Base-by-base conservation (phyloP, 305 asterid genomes). In the Ajuga reptans region DNA sequence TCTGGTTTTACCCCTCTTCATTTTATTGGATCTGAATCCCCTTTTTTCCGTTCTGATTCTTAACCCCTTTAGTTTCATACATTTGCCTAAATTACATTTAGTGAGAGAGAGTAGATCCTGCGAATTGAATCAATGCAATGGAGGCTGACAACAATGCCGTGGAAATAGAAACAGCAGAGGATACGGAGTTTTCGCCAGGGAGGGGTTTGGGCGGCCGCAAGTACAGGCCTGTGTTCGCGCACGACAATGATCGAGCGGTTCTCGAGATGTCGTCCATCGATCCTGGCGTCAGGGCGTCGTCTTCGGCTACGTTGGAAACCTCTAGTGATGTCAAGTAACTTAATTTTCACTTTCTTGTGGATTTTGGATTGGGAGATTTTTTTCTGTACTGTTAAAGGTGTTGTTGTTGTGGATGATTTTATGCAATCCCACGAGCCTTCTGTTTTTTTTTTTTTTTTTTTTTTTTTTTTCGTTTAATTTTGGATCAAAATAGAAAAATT, bases 141-240 rank as follows among this genome's bases (percentile, higher is more conserved):
- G 71, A 82, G 61, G 66, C 79, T 72, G 78, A 68, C 21, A 72
- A 77, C 33, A 76, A 77, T 76, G 95, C 81, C 62, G 86, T 37
- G 65, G 90, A 86, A 47, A 87, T 83, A 77, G 93, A 86, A 68
- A 58, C 78, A 29, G 66, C 79, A n/a, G 96, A 86, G 31, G 87
- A 83, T 39, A 81, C 81, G 75, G 93, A 84, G 46, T 72, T 89
- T 67, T 64, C 89, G 15, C 50, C 85, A 4, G 83, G 82, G 66
- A 68, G 84, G 64, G 93, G 92, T 66, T 64, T 41, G 69, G 88
- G 88, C 17, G 95, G 90, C 15, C 92, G 98, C 57, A 87, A 84
- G 82, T 92, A 92, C 78, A 75, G 83, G 53, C 96, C 98, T 11
- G 97, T 92, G 4, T 88, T 90, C 72, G 96, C 97, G 3, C 87